These are phyloP conservation scores for Pseudozyma thailandica DNA, from an alignment of 1,284 basidiomycete genomes.

Conservation along the genomic window DNA sequence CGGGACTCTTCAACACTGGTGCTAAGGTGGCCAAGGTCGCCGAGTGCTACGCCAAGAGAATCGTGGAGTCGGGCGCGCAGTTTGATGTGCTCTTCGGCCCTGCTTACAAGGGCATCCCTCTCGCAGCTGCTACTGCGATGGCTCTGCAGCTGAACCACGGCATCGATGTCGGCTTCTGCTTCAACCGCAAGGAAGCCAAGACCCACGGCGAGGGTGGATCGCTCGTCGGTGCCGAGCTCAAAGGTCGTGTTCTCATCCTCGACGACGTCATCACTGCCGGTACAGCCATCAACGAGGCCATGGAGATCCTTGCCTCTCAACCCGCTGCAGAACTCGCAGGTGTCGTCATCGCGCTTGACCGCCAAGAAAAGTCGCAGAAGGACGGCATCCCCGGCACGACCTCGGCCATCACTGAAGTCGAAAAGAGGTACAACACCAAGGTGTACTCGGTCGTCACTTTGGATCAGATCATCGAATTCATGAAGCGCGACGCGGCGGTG, in stretches of 20 bases:
- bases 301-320: slow-evolving; percentile 59
- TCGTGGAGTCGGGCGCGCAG: slow-evolving; percentile 71
- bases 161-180: slow-evolving; percentile 82
- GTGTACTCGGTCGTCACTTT: slow-evolving; percentile 82
- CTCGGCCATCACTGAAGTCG: slow-evolving; percentile 76
- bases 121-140: slow-evolving; percentile 87
- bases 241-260: slow-evolving; percentile 79
- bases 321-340: slow-evolving; percentile 74
- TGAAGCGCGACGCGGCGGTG: slow-evolving; percentile 75
- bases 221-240: slow-evolving; percentile 85
- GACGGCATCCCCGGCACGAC: slow-evolving; percentile 64
- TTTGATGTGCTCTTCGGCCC: slow-evolving; percentile 96
- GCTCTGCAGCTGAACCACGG: slow-evolving; percentile 76
- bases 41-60: slow-evolving; percentile 82
- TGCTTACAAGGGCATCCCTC: slow-evolving; percentile 96
- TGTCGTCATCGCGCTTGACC: slow-evolving; percentile 88
- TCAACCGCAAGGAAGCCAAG: slow-evolving; percentile 95
- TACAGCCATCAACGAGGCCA: slow-evolving; percentile 66
- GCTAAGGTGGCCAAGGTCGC: slow-evolving; percentile 82
- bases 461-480: slow-evolving; percentile 84
- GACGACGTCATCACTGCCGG: slow-evolving; percentile 98
- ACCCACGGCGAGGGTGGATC: slow-evolving; percentile 96
- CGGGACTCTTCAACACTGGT: slow-evolving; percentile 83
- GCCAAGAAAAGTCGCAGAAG: slow-evolving; percentile 83
- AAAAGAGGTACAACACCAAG: slow-evolving; percentile 76